These are phyloP conservation scores for Bothriochloa decipiens DNA, from an alignment of 176 grass and related monocot species.

Conservation along the genomic window DNA sequence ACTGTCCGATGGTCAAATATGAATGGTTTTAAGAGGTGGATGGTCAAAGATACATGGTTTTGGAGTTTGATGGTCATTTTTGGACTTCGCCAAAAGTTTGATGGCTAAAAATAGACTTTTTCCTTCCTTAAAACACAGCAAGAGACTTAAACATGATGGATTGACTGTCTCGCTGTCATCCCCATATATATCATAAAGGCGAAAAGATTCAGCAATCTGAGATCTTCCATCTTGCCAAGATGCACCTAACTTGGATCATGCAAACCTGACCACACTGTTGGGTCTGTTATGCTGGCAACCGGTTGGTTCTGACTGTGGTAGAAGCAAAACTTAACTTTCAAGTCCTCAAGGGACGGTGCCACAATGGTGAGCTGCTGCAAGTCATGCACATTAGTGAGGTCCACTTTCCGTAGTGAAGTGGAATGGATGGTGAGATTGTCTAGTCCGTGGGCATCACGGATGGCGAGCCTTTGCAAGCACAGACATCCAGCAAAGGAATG, in stretches of 20 bases:
- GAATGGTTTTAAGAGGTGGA: too few species aligned
- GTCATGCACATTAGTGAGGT: not conserved
- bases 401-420: not conserved
- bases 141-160: too few species aligned
- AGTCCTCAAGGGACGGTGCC: not conserved
- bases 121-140: too few species aligned
- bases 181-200: not conserved
- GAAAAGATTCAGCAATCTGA: too few species aligned
- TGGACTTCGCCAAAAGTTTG: too few species aligned
- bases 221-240: too few species aligned
- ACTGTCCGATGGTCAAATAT: too few species aligned
- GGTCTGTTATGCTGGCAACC: slow-evolving; percentile 1
- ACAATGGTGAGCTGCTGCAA: slow-evolving; percentile 18
- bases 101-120: too few species aligned
- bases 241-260: too few species aligned
- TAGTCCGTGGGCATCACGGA: not conserved
- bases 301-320: not conserved
- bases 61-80: too few species aligned
- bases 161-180: not conserved
- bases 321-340: not conserved
- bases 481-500: not conserved
- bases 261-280: too few species aligned
- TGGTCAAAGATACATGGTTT: too few species aligned
- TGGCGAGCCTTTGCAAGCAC: not conserved
- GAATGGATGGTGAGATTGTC: slow-evolving; percentile 18